A percentile compares a stretch with the other conserved stretches of the same genome.
Conservation (phyloP, 1,284 basidiomycete genomes). For the Wolfiporia cocos region DNA sequence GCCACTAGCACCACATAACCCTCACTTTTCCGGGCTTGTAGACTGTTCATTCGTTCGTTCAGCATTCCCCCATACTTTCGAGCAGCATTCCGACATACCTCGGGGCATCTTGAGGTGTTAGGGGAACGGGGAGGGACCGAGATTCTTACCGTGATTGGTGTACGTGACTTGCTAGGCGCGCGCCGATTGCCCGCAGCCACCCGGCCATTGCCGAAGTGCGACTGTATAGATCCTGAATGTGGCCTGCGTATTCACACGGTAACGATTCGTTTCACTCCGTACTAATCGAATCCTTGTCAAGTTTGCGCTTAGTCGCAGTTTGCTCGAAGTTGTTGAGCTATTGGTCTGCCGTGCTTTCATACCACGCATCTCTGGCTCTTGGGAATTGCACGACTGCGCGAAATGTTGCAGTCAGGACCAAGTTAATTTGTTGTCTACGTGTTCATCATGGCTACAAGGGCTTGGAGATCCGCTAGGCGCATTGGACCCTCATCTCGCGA, state of each 20-base stretch:
- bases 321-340: no score
- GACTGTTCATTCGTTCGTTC: constrained; percentile 40
- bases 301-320: no score
- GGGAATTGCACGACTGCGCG: no score
- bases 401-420: no score
- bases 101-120: constrained; percentile 58
- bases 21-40: constrained; percentile 97
- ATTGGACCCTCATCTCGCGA: no score
- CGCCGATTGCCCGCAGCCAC: constrained; percentile 21
- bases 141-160: constrained; percentile 18
- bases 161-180: constrained; percentile 8
- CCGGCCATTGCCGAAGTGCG: constrained; percentile 20
- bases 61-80: no score
- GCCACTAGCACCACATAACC: constrained; percentile 1
- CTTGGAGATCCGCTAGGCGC: no score
- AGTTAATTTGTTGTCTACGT: no score
- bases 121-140: constrained; percentile 15
- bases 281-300: no score
- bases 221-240: constrained; percentile 20
- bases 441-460: no score
- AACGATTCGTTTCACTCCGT: not conserved
- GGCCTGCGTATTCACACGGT: not conserved
- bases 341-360: no score
- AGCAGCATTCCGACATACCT: constrained; percentile 37
- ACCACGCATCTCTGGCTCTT: no score